Evolutionary conservation across 495 filamentous ascomycete genomes (phyloP).

Genomic region (Penicillium alfredii): DNA sequence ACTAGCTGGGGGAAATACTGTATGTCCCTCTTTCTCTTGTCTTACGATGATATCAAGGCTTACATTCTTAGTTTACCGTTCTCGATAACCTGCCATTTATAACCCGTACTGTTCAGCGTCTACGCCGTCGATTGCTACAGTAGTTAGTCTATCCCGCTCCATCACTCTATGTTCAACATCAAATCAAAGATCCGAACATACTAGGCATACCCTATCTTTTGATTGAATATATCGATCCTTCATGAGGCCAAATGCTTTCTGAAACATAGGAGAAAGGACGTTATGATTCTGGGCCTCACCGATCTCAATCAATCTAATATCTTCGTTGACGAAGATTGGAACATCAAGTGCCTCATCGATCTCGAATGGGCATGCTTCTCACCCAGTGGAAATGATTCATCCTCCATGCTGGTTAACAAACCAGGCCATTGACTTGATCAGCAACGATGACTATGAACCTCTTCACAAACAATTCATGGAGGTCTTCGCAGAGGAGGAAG

Average conservation of each 20-base stretch:
- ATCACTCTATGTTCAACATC: slow-evolving; percentile 21
- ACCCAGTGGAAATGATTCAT: slow-evolving; percentile 25
- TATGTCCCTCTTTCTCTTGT: slow-evolving; percentile 2
- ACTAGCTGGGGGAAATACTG: slow-evolving; percentile 24
- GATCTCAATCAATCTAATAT: slow-evolving; percentile 31
- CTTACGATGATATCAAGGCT: background rate
- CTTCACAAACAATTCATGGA: slow-evolving; percentile 14
- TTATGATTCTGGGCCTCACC: slow-evolving; percentile 19
- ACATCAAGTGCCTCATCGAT: slow-evolving; percentile 27
- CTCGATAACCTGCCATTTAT: slow-evolving; percentile 24
- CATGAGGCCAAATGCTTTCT: slow-evolving; percentile 31
- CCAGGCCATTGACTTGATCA: slow-evolving; percentile 19
- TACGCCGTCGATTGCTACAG: slow-evolving; percentile 16
- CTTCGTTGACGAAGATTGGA: slow-evolving; percentile 22
- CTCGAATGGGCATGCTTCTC: slow-evolving; percentile 30
- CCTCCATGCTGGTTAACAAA: slow-evolving; percentile 28
- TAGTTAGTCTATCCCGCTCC: slow-evolving; percentile 20
- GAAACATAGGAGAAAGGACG: slow-evolving; percentile 22
- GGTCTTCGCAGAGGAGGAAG: slow-evolving; percentile 13
- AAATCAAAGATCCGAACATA: slow-evolving; percentile 4
- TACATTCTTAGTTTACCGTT: slow-evolving; percentile 24
- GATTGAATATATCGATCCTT: slow-evolving; percentile 28
- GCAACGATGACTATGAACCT: slow-evolving; percentile 8
- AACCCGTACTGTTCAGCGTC: slow-evolving; percentile 14
- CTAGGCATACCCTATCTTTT: slow-evolving; percentile 36